Evolutionary conservation across 805 yeast genomes (phyloP).

Genomic region (Trichomonascus vanleenenianus): DNA sequence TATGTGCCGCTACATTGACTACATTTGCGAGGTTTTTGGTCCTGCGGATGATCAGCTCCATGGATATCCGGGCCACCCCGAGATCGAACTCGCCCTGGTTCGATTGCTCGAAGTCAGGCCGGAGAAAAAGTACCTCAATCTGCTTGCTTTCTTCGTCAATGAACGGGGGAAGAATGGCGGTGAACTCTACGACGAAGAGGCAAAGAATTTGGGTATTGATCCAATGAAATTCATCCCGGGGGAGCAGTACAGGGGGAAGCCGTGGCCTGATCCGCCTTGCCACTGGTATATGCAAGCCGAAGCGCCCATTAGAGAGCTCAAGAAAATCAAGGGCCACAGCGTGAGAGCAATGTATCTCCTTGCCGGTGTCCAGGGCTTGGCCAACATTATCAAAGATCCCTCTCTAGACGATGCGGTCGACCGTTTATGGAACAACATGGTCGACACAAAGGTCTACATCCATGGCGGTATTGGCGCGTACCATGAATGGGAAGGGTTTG

Average conservation of each 20-base stretch:
- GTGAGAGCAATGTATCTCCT: conserved; percentile 21
- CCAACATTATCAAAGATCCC: conserved; percentile 15
- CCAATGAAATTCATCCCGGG: conserved; percentile 11
- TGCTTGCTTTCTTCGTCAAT: conserved; percentile 20
- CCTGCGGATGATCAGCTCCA: conserved; percentile 13
- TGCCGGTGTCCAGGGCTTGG: conserved; percentile 22
- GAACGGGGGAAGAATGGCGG: conserved; percentile 22
- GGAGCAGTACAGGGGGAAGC: not conserved
- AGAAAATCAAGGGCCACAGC: conserved; percentile 22
- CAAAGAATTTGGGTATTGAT: conserved; percentile 15
- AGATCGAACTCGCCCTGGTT: conserved; percentile 24
- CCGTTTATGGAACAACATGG: conserved; percentile 19
- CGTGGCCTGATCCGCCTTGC: conserved; percentile 15
- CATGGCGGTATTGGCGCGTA: conserved; percentile 26
- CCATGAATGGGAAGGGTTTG: conserved; percentile 24
- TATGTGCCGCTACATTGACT: conserved; percentile 20
- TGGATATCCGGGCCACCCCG: conserved; percentile 26
- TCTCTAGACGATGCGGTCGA: conserved; percentile 13
- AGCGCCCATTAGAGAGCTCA: conserved; percentile 14
- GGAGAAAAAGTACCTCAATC: conserved; percentile 16
- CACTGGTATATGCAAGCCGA: conserved; percentile 25
- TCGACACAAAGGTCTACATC: conserved; percentile 21
- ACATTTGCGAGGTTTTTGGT: conserved; percentile 17
- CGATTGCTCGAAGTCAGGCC: conserved; percentile 17
- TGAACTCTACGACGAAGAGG: conserved; percentile 18